Evolutionary conservation across 768 basidiomycete species (phyloP).

Genomic region (Lactarius sp.): DNA sequence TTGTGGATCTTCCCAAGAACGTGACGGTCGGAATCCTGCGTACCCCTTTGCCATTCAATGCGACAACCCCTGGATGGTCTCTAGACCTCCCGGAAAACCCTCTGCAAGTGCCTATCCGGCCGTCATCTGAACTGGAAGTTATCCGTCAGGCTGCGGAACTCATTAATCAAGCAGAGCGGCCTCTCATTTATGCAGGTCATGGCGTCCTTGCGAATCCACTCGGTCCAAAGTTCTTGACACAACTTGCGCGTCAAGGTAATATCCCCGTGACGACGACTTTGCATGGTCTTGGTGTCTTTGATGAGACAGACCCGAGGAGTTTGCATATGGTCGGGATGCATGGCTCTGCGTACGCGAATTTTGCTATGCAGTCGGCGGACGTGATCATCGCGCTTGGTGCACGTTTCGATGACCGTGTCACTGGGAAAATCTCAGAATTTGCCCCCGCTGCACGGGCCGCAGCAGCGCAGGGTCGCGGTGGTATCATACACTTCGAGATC

Average conservation of each 20-base stretch:
- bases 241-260: conserved; percentile 78
- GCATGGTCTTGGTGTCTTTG: conserved; percentile 92
- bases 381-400: conserved; percentile 97
- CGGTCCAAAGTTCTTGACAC: conserved; percentile 76
- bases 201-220: conserved; percentile 79
- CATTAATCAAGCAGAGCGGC: conserved; percentile 88
- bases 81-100: conserved; percentile 72
- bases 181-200: conserved; percentile 90
- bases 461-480: conserved; percentile 49
- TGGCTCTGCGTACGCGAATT: conserved; percentile 93
- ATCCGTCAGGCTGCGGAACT: conserved; percentile 81
- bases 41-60: conserved; percentile 78
- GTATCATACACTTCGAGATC: conserved; percentile 91
- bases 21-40: conserved; percentile 90
- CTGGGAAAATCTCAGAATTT: conserved; percentile 82
- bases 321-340: conserved; percentile 99
- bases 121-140: conserved; percentile 46
- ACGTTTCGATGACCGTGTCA: conserved; percentile 97
- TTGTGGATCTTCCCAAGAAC: conserved; percentile 98
- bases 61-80: conserved; percentile 73
- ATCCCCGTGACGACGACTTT: conserved; percentile 97
- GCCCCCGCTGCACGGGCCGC: conserved; percentile 89
- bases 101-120: conserved; percentile 44
- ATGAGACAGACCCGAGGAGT: conserved; percentile 80
- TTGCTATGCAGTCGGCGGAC: conserved; percentile 96